Evolutionary conservation across 495 filamentous ascomycete genomes (phyloP).

Genomic region (Aspergillus conjunctus): DNA sequence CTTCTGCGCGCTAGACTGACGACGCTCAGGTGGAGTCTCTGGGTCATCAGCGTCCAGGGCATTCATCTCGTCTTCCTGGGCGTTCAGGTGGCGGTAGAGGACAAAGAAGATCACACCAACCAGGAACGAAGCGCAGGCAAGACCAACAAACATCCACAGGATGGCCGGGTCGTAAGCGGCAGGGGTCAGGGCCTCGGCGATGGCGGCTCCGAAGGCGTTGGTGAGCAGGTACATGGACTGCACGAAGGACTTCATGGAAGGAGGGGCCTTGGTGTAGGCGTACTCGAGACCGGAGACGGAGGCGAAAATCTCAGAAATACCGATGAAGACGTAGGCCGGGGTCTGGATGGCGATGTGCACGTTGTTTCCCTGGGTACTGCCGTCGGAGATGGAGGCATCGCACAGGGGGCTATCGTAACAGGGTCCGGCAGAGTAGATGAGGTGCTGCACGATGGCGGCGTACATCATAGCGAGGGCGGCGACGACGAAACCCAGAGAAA

Average conservation of each 20-base stretch:
- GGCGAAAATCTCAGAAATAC: conserved; percentile 73
- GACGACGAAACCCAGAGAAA: conserved; percentile 69
- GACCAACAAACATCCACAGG: conserved; percentile 65
- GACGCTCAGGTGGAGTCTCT: conserved; percentile 18
- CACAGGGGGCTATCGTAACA: conserved; percentile 49
- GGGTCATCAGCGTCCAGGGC: conserved; percentile 40
- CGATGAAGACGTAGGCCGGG: conserved; percentile 69
- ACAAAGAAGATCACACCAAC: conserved; percentile 50
- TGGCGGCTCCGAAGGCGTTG: conserved; percentile 69
- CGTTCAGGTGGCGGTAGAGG: conserved; percentile 47
- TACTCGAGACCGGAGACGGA: conserved; percentile 73
- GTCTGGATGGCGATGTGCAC: conserved; percentile 71
- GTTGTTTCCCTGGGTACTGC: conserved; percentile 41
- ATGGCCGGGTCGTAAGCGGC: conserved; percentile 71
- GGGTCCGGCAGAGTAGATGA: conserved; percentile 64
- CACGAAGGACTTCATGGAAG: conserved; percentile 80
- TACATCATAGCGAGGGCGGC: conserved; percentile 64
- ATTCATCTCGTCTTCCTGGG: conserved; percentile 51
- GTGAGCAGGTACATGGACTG: conserved; percentile 73
- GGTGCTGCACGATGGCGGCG: conserved; percentile 70
- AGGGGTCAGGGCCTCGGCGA: conserved; percentile 70
- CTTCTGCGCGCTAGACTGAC: background rate
- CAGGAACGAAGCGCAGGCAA: conserved; percentile 53
- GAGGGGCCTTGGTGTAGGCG: conserved; percentile 82
- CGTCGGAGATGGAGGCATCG: conserved; percentile 35